Percentiles rank a stretch among this genome's conserved stretches.
Conservation (phyloP, 2,329 filamentous ascomycete species). For the Botrytis fragariae region DNA sequence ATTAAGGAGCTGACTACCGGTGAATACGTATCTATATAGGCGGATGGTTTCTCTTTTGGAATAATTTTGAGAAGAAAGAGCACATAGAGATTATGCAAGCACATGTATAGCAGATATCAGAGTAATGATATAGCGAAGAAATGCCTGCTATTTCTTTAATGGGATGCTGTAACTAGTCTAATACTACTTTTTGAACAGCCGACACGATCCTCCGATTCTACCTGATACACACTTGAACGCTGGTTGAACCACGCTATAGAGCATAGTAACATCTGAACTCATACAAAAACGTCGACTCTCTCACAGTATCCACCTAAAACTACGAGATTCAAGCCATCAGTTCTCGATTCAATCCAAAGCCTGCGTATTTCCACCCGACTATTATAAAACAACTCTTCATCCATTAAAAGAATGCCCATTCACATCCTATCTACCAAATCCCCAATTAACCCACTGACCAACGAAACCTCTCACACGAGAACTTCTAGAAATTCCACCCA, state of each 20-base stretch:
- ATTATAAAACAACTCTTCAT: background rate
- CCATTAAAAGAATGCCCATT: background rate
- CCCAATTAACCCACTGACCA: background rate
- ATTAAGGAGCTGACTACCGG: background rate
- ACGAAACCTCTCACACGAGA: background rate
- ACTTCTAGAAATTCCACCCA: background rate
- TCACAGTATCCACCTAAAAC: background rate
- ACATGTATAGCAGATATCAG: background rate
- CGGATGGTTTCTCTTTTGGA: too few species aligned
- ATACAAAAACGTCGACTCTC: background rate
- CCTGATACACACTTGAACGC: background rate
- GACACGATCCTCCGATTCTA: background rate
- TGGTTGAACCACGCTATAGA: background rate
- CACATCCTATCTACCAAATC: background rate
- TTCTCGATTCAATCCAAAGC: too few species aligned
- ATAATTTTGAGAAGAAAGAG: too few species aligned
- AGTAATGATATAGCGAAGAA: background rate
- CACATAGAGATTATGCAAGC: too few species aligned
- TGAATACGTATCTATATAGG: background rate
- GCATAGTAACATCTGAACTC: background rate
- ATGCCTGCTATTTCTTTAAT: background rate
- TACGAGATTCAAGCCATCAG: background rate
- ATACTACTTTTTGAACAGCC: background rate
- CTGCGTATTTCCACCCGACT: too few species aligned
- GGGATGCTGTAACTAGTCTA: background rate